Conservation (phyloP, 2,329 filamentous ascomycete species). For the Sclerotinia trifoliorum region DNA sequence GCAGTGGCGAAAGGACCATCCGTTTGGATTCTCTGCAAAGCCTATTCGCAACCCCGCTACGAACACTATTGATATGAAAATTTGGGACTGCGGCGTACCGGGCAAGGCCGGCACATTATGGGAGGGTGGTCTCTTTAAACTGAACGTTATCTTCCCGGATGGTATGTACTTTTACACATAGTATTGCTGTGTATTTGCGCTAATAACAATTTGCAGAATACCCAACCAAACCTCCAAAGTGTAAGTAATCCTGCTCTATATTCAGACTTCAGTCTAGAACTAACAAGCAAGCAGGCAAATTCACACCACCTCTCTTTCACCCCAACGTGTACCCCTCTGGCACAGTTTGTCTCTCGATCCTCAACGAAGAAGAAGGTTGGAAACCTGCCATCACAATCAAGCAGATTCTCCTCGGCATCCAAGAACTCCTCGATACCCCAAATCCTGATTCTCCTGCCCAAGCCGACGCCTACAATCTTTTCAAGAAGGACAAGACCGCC, state of each 20-base stretch:
- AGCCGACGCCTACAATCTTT: constrained; percentile 95
- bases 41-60: constrained; percentile 70
- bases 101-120: constrained; percentile 96
- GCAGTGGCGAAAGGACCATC: constrained; percentile 95
- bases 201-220: constrained; percentile 65
- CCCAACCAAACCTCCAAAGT: constrained; percentile 97
- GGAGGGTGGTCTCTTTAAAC: constrained; percentile 96
- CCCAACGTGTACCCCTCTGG: constrained; percentile 98
- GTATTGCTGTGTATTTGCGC: constrained; percentile 15
- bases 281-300: constrained; percentile 65
- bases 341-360: constrained; percentile 92
- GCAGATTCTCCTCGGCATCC: constrained; percentile 93
- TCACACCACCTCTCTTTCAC: constrained; percentile 92
- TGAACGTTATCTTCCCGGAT: constrained; percentile 89
- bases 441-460: constrained; percentile 97
- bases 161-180: constrained; percentile 54
- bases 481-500: constrained; percentile 81
- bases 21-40: constrained; percentile 95
- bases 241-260: constrained; percentile 53
- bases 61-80: constrained; percentile 86
- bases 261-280: constrained; percentile 29
- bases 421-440: constrained; percentile 92
- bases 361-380: constrained; percentile 99
- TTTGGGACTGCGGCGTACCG: constrained; percentile 94
- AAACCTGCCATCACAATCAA: constrained; percentile 98